A percentile compares a stretch with the other conserved stretches of the same genome.
phyloP scores from a whole-genome alignment of 345 rosid species.

The Eutrema japonicum region DNA sequence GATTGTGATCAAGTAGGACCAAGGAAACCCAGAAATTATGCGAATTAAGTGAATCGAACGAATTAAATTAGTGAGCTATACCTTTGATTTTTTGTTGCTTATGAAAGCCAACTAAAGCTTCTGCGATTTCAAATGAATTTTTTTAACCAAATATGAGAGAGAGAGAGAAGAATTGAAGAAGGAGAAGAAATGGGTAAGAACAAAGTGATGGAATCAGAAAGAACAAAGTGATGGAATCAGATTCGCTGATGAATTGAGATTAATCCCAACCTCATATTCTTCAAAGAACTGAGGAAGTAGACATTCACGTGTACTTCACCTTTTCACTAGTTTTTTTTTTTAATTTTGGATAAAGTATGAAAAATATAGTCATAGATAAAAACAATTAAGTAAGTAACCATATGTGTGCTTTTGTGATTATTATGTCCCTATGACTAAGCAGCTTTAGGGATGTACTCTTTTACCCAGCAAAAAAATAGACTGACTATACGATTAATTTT shows the following conservation, averaged over 20 bases:
- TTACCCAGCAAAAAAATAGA: too few relatives aligned
- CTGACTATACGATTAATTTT: too few relatives aligned
- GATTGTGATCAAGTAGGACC: constrained; percentile 6
- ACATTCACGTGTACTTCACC: constrained; percentile 25
- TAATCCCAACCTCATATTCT: constrained; percentile 42
- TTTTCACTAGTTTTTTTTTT: too few relatives aligned
- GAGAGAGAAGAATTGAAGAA: constrained; percentile 12
- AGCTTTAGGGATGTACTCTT: too few relatives aligned
- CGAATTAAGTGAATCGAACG: constrained; percentile 11
- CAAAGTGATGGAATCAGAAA: constrained; percentile 43
- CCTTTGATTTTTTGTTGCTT: constrained; percentile 6
- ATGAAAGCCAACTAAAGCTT: constrained; percentile 9
- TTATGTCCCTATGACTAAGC: too few relatives aligned
- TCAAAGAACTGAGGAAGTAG: constrained; percentile 11
- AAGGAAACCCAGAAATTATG: background rate
- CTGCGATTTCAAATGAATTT: background rate
- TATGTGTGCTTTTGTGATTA: too few relatives aligned
- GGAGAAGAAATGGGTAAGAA: constrained; percentile 36
- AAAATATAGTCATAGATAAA: too few relatives aligned
- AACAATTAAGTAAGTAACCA: too few relatives aligned
- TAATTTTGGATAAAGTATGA: too few relatives aligned
- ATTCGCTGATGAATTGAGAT: constrained; percentile 41
- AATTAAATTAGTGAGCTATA: constrained; percentile 9
- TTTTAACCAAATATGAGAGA: constrained; percentile 3
- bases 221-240: constrained; percentile 43